phyloP scores from a whole-genome alignment of 1,284 basidiomycete genomes.

The Phellopilus nigrolimitatus region DNA sequence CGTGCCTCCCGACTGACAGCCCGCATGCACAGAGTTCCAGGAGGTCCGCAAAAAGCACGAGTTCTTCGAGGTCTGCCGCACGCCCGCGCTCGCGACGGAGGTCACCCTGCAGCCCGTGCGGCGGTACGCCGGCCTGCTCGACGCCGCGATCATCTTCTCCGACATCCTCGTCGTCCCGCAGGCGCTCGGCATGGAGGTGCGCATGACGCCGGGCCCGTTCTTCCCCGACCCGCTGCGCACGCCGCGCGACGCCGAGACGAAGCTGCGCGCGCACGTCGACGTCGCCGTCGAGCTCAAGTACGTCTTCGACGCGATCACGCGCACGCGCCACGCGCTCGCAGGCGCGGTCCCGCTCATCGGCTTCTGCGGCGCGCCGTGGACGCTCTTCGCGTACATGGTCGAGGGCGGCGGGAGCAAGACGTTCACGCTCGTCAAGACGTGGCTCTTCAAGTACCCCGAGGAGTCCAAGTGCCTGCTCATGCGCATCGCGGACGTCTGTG shows the following conservation, averaged over 20 bases:
- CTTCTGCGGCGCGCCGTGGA: constrained; percentile 96
- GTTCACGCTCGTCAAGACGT: constrained; percentile 84
- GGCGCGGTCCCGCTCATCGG: constrained; percentile 92
- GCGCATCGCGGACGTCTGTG: constrained; percentile 79
- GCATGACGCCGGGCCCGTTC: constrained; percentile 88
- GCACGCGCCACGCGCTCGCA: constrained; percentile 71
- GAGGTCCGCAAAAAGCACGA: constrained; percentile 78
- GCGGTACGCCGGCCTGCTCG: constrained; percentile 78
- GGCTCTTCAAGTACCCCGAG: constrained; percentile 86
- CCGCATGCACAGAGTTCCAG: constrained; percentile 83
- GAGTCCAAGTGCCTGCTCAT: constrained; percentile 73
- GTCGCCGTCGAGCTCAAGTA: constrained; percentile 83
- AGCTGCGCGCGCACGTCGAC: constrained; percentile 64
- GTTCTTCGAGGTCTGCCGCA: constrained; percentile 92
- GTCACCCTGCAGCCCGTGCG: constrained; percentile 91
- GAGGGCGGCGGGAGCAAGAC: constrained; percentile 91
- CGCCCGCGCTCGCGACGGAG: constrained; percentile 78
- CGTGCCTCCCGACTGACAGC: constrained; percentile 14
- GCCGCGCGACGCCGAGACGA: constrained; percentile 62
- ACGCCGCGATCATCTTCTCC: constrained; percentile 94
- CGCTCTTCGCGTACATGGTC: constrained; percentile 94
- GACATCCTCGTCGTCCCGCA: constrained; percentile 96
- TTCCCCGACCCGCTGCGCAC: constrained; percentile 81
- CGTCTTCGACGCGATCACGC: constrained; percentile 85
- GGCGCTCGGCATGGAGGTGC: constrained; percentile 90